Evolutionary conservation across 108 stramenopile genomes (phyloP), one percentile per base, ranked within the genome.

Genomic region (Stephanodiscus triporus): DNA sequence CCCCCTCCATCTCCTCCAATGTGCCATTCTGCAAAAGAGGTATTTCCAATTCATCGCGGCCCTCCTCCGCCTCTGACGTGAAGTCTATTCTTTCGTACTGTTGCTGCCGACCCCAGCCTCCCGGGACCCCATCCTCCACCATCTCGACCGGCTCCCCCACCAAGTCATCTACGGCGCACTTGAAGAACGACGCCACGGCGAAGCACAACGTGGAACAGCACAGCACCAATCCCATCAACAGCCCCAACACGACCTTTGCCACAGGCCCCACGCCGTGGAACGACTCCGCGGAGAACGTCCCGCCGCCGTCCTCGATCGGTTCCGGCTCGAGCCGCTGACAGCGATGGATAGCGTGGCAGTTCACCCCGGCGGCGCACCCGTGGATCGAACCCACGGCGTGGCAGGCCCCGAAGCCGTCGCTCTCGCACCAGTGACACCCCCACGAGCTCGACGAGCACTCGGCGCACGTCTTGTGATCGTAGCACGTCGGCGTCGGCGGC

Each of bases 281-380:
- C 40, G 68, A 79, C 30, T 24, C 63, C 2, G 9, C 38, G 40
- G 54, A 82, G 65, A 68, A 89, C 42, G 55, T 76, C 26, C 72
- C 76, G 2, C 70, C 77, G 43, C 58, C 47, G 23, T 40, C 40
- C 37, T 75, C 53, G 37, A 89, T 27, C 20, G 68, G 56, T 51
- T 92, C 89, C 14, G 94, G 87, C 63, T 85, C 84, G 30, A 72
- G 61, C 36, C 94, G 64, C 19, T 84, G 87, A 86, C 94, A 95
- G 24, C 89, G 80, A 78, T 92, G 87, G 62, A 90, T 91, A 13
- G 90, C 88, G 77, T 91, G 91, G 63, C 95, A 96, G 69, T 96
- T 85, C 17, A 91, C 92, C 24, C 95, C 95, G 1, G 75, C 54
- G 1, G 79, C 71, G 70, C 95, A 96, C 20, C 95, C 95, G 71